phyloP scores from a whole-genome alignment of 2,329 filamentous ascomycete species.

The Colletotrichum musicola region DNA sequence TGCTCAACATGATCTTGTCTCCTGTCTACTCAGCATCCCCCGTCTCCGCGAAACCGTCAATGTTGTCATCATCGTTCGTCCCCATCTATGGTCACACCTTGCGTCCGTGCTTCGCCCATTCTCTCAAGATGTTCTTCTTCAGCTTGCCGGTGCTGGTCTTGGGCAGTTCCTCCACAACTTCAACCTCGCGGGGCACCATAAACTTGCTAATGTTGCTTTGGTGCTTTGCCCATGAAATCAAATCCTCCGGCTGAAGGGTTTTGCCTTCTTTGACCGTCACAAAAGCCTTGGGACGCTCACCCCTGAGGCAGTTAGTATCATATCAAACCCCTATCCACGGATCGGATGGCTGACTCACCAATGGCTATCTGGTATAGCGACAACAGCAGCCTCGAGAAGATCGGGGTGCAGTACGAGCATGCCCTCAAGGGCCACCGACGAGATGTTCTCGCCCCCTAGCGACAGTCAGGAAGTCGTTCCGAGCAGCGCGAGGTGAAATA shows the following conservation, averaged over 20 bases:
- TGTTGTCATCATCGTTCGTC: neutral
- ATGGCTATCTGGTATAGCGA: slow-evolving; percentile 86
- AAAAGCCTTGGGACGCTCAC: slow-evolving; percentile 95
- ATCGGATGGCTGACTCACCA: slow-evolving; percentile 63
- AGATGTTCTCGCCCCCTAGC: slow-evolving; percentile 94
- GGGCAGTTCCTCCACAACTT: slow-evolving; percentile 87
- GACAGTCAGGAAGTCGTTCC: slow-evolving; percentile 16
- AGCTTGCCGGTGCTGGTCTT: slow-evolving; percentile 99
- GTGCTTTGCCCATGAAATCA: slow-evolving; percentile 89
- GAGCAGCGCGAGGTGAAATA: neutral
- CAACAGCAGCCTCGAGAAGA: slow-evolving; percentile 91
- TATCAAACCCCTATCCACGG: neutral
- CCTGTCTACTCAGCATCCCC: too few relatives aligned
- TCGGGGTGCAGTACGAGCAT: slow-evolving; percentile 91
- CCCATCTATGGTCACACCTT: slow-evolving; percentile 4
- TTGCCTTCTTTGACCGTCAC: slow-evolving; percentile 82
- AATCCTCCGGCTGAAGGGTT: slow-evolving; percentile 70
- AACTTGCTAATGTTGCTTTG: slow-evolving; percentile 87
- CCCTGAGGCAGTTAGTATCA: slow-evolving; percentile 49
- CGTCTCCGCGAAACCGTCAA: too few relatives aligned
- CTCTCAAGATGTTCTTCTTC: slow-evolving; percentile 91
- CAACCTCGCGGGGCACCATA: slow-evolving; percentile 82
- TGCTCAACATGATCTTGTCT: too few relatives aligned
- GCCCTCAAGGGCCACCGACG: slow-evolving; percentile 89
- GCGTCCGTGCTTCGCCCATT: slow-evolving; percentile 75